A percentile compares a stretch with the other conserved stretches of the same genome.
phyloP scores from a whole-genome alignment of 495 filamentous ascomycete genomes.

The Podospora pseudocomata region DNA sequence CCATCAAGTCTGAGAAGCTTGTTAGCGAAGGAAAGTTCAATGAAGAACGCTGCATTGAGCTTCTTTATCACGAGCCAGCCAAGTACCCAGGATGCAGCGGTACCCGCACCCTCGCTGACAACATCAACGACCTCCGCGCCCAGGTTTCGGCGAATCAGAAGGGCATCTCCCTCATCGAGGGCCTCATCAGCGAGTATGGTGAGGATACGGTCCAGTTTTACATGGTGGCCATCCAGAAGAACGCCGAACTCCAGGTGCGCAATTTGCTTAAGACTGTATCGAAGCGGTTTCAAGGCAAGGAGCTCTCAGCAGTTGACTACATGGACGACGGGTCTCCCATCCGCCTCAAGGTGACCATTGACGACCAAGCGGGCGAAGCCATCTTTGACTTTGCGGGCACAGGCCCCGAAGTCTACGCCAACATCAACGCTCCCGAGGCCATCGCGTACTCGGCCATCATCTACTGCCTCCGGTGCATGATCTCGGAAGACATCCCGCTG shows the following conservation, averaged over 20 bases:
- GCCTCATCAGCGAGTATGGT: constrained; percentile 84
- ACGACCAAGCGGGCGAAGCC: constrained; percentile 77
- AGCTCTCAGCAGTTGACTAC: constrained; percentile 72
- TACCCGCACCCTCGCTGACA: constrained; percentile 86
- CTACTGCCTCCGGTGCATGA: constrained; percentile 90
- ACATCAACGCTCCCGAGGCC: constrained; percentile 92
- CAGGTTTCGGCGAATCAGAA: constrained; percentile 96
- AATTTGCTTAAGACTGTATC: constrained; percentile 77
- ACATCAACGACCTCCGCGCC: constrained; percentile 92
- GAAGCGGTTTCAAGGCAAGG: constrained; percentile 69
- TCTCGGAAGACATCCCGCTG: constrained; percentile 88
- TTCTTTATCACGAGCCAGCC: constrained; percentile 80
- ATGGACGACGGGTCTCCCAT: constrained; percentile 96
- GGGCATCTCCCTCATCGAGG: constrained; percentile 84
- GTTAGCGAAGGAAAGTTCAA: constrained; percentile 88
- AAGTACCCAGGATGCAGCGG: constrained; percentile 84
- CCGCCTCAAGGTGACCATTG: constrained; percentile 76
- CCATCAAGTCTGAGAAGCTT: constrained; percentile 91
- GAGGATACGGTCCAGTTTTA: constrained; percentile 91
- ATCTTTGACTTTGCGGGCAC: constrained; percentile 90
- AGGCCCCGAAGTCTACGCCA: constrained; percentile 88
- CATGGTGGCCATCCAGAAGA: constrained; percentile 90
- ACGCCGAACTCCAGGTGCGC: constrained; percentile 82
- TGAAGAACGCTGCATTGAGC: constrained; percentile 78
- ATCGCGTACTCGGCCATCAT: constrained; percentile 96